Percentiles rank a stretch among this genome's conserved stretches.
phyloP scores from a whole-genome alignment of 495 filamentous ascomycete species.

The Daldinia childiae region DNA sequence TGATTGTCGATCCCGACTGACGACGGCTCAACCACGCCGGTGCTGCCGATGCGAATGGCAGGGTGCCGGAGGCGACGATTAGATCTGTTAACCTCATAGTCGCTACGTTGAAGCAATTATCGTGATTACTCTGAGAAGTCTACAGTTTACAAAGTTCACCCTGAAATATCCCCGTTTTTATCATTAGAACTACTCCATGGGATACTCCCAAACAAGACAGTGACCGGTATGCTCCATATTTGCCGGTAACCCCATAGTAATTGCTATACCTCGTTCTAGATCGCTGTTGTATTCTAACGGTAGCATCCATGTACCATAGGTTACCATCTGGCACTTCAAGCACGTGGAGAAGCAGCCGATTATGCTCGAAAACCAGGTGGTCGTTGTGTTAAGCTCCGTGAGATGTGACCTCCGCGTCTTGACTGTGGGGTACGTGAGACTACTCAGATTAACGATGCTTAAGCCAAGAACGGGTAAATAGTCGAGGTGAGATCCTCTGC shows the following conservation, averaged over 20 bases:
- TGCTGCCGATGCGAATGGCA: conserved; percentile 36
- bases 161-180: conserved; percentile 16
- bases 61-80: conserved; percentile 18
- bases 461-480: conserved; percentile 47
- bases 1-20: conserved; percentile 51
- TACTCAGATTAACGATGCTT: conserved; percentile 35
- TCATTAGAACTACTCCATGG: not conserved
- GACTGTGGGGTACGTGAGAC: conserved; percentile 34
- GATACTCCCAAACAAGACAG: not conserved
- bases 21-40: conserved; percentile 37
- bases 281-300: conserved; percentile 24
- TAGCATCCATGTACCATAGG: conserved; percentile 17
- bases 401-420: conserved; percentile 41
- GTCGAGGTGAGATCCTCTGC: conserved; percentile 39
- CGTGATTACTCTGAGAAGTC: not conserved
- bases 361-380: conserved; percentile 20
- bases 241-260: conserved; percentile 30
- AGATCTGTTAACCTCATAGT: conserved; percentile 40
- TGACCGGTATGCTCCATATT: conserved; percentile 26
- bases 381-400: conserved; percentile 35
- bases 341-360: conserved; percentile 33
- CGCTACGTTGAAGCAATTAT: not conserved
- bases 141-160: not conserved
- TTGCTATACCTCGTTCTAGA: conserved; percentile 35
- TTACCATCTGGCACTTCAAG: conserved; percentile 8